A percentile compares a stretch with the other conserved stretches of the same genome.
phyloP scores from a whole-genome alignment of 2,329 filamentous ascomycete genomes.

The Phaeophleospora eucalypticola region DNA sequence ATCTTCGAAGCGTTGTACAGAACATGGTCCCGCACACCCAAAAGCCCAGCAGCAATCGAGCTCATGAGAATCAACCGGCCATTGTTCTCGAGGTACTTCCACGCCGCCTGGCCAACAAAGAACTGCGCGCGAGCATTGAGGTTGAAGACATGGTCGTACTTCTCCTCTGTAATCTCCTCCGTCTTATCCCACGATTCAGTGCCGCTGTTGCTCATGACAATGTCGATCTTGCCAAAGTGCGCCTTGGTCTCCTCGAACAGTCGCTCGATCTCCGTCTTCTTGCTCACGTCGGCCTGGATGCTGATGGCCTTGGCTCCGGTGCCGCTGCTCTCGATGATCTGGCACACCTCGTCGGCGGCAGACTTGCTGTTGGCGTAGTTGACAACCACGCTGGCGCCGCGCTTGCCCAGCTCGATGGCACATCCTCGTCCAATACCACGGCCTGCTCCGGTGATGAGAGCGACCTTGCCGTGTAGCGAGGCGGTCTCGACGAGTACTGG shows the following conservation, averaged over 20 bases:
- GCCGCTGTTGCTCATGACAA: slow-evolving; percentile 53
- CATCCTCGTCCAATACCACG: slow-evolving; percentile 65
- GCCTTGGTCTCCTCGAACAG: slow-evolving; percentile 47
- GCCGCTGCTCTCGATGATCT: slow-evolving; percentile 43
- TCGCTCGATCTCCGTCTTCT: slow-evolving; percentile 55
- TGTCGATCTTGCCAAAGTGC: slow-evolving; percentile 42
- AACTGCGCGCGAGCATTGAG: slow-evolving; percentile 68
- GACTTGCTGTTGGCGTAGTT: slow-evolving; percentile 58
- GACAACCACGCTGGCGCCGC: slow-evolving; percentile 61
- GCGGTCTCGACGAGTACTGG: slow-evolving; percentile 43
- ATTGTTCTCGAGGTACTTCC: slow-evolving; percentile 64
- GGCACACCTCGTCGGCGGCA: slow-evolving; percentile 47
- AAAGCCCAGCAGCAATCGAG: slow-evolving; percentile 63
- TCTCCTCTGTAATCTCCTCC: slow-evolving; percentile 64
- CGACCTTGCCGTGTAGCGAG: slow-evolving; percentile 50
- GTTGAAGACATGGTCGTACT: slow-evolving; percentile 67
- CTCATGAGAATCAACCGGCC: slow-evolving; percentile 73
- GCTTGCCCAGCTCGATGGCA: slow-evolving; percentile 62
- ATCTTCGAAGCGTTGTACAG: slow-evolving; percentile 70
- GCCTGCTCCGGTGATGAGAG: slow-evolving; percentile 61
- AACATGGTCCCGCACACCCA: slow-evolving; percentile 66
- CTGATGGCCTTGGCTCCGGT: slow-evolving; percentile 52
- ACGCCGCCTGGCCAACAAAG: slow-evolving; percentile 72
- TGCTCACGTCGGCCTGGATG: slow-evolving; percentile 57
- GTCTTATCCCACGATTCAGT: slow-evolving; percentile 66